A percentile compares a stretch with the other conserved stretches of the same genome.
Evolutionary conservation across 805 yeast genomes (phyloP).

Genomic region (Barnettozyma californica): DNA sequence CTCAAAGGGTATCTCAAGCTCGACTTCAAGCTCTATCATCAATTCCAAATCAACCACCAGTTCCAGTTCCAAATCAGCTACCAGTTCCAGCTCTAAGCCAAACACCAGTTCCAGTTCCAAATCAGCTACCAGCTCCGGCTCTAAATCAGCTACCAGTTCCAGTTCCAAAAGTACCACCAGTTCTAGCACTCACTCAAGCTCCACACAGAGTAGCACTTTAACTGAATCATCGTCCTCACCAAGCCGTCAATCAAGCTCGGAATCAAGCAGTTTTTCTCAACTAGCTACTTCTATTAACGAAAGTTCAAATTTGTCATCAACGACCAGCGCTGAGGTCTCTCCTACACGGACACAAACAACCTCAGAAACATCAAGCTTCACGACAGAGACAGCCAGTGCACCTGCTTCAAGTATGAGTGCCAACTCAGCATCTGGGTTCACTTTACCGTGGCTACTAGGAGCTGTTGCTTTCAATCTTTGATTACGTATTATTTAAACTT

Average conservation of each 20-base stretch:
- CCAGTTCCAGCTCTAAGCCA: background rate
- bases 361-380: background rate
- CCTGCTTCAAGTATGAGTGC: background rate
- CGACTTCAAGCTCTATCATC: background rate
- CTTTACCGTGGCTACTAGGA: background rate
- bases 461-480: background rate
- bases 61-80: background rate
- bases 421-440: background rate
- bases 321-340: background rate
- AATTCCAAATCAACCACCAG: background rate
- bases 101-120: no score
- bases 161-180: background rate
- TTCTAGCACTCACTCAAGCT: background rate
- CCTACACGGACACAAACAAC: background rate
- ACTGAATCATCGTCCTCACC: no score
- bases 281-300: background rate
- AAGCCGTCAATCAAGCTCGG: background rate
- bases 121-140: no score
- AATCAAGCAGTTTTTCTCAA: background rate
- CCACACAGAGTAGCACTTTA: no score
- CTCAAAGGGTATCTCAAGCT: background rate
- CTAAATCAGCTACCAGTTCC: no score
- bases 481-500: no score
- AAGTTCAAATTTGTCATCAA: background rate
- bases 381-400: background rate